phyloP scores from a whole-genome alignment of 176 grass and related monocot genomes.

The Rhynchospora tenuis region DNA sequence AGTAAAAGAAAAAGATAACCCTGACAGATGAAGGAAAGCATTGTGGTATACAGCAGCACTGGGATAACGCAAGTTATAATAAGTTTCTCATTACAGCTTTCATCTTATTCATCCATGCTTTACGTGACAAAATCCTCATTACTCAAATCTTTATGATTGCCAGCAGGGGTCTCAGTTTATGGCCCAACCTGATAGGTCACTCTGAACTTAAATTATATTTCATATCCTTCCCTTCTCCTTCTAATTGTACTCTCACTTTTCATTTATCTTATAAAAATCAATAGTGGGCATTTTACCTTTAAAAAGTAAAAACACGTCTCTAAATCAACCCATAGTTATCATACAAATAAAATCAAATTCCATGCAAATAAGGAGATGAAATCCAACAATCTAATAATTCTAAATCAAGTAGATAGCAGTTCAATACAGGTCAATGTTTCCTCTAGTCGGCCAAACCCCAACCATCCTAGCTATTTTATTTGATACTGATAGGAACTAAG shows the following conservation, averaged over 20 bases:
- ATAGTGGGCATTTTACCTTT: not conserved
- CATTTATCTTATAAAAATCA: not conserved
- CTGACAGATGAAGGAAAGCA: not conserved
- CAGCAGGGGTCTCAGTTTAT: not conserved
- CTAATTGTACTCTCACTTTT: not conserved
- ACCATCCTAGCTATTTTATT: not conserved
- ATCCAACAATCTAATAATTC: not conserved
- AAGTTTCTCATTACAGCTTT: not conserved
- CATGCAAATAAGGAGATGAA: not conserved
- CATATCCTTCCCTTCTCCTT: not conserved
- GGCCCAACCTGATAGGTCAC: not conserved
- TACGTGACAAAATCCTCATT: not conserved
- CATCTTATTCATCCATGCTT: not conserved
- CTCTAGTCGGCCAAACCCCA: not conserved
- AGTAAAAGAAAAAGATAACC: not conserved
- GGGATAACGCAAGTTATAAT: not conserved
- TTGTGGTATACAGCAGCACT: not conserved
- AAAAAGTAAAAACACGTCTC: not conserved
- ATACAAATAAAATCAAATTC: not conserved
- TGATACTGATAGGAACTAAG: not conserved
- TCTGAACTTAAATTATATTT: not conserved
- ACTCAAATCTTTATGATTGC: not conserved
- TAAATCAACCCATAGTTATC: not conserved
- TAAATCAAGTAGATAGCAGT: not conserved
- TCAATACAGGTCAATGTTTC: not conserved